Conservation (phyloP, 2,329 filamentous ascomycete species). For the Cytospora leucostoma region DNA sequence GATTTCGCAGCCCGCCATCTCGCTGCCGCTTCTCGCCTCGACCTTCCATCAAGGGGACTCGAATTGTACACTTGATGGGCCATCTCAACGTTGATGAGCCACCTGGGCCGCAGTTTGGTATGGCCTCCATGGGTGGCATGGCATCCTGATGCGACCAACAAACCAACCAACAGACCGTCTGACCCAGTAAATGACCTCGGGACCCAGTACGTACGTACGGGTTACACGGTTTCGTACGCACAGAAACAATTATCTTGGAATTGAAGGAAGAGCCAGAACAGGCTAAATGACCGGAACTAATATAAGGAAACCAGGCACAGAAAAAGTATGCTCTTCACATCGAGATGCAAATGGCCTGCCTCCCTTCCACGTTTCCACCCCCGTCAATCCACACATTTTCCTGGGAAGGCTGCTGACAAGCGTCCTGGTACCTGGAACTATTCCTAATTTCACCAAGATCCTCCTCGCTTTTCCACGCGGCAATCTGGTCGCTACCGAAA, state of each 20-base stretch:
- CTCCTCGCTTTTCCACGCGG: conserved; percentile 11
- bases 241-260: background rate
- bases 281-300: background rate
- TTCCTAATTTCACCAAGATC: conserved; percentile 11
- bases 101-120: background rate
- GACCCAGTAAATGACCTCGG: no score
- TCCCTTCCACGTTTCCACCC: background rate
- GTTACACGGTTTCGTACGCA: background rate
- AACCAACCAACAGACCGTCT: background rate
- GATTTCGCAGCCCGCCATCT: background rate
- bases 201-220: background rate
- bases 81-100: background rate
- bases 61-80: background rate
- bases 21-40: background rate
- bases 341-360: background rate
- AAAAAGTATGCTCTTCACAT: background rate
- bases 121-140: background rate
- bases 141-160: background rate
- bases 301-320: background rate
- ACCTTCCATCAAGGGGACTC: background rate
- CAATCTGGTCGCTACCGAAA: conserved; percentile 7
- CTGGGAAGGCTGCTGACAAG: background rate
- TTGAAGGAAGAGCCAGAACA: background rate
- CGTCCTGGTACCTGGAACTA: conserved; percentile 13
- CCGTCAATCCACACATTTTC: background rate